These are phyloP conservation scores for Botryotinia globosa DNA, from an alignment of 2,329 filamentous ascomycete species.

Conservation along the genomic window DNA sequence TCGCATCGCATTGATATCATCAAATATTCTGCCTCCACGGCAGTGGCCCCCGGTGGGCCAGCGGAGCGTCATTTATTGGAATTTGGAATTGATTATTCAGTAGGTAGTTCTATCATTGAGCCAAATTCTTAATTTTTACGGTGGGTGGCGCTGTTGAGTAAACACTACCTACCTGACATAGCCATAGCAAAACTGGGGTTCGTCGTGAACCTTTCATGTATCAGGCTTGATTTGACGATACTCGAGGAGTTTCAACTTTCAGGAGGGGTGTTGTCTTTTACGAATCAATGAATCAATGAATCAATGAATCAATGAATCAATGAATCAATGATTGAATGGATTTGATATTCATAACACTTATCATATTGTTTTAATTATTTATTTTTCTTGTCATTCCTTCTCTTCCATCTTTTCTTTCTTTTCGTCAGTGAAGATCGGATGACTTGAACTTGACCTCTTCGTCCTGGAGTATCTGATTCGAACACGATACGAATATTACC, in stretches of 20 bases:
- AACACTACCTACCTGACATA: background rate
- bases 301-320: too few species aligned
- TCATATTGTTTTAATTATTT: background rate
- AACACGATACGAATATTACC: conserved; percentile 19
- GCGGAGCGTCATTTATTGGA: background rate
- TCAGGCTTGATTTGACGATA: background rate
- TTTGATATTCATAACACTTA: background rate
- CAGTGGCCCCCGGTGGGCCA: background rate
- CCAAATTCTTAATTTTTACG: background rate
- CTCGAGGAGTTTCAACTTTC: background rate
- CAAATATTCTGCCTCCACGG: background rate
- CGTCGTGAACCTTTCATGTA: background rate
- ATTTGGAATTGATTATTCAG: background rate
- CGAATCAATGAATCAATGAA: background rate
- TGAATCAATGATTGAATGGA: background rate
- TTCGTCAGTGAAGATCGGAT: too few species aligned
- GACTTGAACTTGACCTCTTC: background rate
- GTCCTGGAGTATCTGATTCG: background rate
- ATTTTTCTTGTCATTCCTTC: background rate
- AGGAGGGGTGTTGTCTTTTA: background rate
- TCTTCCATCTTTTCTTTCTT: background rate
- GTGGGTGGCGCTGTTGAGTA: background rate
- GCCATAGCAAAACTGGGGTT: background rate
- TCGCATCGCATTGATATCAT: background rate
- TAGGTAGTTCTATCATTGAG: background rate